phyloP scores from a whole-genome alignment of 768 basidiomycete species.

The Agrocybe pediades region DNA sequence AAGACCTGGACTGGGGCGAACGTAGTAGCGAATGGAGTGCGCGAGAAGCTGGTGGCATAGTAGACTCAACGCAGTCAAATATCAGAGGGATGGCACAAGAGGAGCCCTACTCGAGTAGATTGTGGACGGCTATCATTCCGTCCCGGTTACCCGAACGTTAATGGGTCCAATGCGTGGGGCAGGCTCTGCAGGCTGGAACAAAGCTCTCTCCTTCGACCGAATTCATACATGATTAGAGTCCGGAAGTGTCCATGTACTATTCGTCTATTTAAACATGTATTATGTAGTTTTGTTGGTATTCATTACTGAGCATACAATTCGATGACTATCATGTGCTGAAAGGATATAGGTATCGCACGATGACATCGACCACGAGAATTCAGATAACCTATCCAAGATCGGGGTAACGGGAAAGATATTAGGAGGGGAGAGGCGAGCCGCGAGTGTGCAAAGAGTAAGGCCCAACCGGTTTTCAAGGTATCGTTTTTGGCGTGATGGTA shows the following conservation, averaged over 20 bases:
- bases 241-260: not conserved
- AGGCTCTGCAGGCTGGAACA: no score
- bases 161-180: no score
- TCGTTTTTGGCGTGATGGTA: not conserved
- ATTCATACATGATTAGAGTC: not conserved
- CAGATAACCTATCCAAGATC: not conserved
- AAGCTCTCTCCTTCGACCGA: not conserved
- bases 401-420: not conserved
- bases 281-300: not conserved
- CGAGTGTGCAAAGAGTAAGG: not conserved
- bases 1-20: not conserved
- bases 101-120: no score
- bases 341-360: not conserved
- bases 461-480: not conserved
- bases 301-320: not conserved
- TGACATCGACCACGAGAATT: not conserved
- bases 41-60: not conserved
- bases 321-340: not conserved
- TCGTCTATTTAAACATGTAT: not conserved
- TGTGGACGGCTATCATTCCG: no score
- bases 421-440: not conserved
- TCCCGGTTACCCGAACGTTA: not conserved
- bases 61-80: not conserved
- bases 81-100: no score
- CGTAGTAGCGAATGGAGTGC: not conserved